These are phyloP conservation scores for Telfairia occidentalis DNA, from an alignment of 331 rosid genomes.

Conservation along the genomic window DNA sequence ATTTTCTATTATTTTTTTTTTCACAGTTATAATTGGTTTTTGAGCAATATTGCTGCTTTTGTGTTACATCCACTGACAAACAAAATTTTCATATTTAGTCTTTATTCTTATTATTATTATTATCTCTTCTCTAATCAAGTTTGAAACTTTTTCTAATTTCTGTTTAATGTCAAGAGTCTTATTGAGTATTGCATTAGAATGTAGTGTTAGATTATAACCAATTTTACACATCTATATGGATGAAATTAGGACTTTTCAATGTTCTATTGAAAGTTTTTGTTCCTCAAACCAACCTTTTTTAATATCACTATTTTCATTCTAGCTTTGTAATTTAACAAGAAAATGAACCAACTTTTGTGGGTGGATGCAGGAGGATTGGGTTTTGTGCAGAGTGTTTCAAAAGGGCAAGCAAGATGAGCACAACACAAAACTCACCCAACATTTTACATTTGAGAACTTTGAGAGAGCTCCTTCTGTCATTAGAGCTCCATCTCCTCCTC, in stretches of 20 bases:
- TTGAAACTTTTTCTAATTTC: not conserved
- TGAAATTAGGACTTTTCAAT: not conserved
- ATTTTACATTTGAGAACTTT: not conserved
- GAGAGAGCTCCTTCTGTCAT: not conserved
- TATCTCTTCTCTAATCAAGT: not conserved
- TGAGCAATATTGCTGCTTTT: not conserved
- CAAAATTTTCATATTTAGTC: not conserved
- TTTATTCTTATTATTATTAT: not conserved
- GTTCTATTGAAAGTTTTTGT: not conserved
- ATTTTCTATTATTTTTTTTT: not conserved
- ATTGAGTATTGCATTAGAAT: not conserved
- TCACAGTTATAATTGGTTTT: not conserved
- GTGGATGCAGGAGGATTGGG: slow-evolving; percentile 8
- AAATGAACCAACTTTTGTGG: not conserved
- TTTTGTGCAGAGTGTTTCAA: slow-evolving; percentile 8
- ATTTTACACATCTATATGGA: no score
- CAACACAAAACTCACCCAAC: not conserved
- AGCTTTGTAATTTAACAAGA: not conserved
- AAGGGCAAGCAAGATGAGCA: slow-evolving; percentile 9
- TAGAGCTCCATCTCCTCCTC: slow-evolving; percentile 12
- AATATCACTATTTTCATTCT: not conserved
- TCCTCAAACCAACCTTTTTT: not conserved
- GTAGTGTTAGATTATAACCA: no score
- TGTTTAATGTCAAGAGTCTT: not conserved
- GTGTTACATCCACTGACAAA: not conserved